A percentile compares a stretch with the other conserved stretches of the same genome.
phyloP scores from a whole-genome alignment of 768 basidiomycete species.

The Termitomyces sp. region DNA sequence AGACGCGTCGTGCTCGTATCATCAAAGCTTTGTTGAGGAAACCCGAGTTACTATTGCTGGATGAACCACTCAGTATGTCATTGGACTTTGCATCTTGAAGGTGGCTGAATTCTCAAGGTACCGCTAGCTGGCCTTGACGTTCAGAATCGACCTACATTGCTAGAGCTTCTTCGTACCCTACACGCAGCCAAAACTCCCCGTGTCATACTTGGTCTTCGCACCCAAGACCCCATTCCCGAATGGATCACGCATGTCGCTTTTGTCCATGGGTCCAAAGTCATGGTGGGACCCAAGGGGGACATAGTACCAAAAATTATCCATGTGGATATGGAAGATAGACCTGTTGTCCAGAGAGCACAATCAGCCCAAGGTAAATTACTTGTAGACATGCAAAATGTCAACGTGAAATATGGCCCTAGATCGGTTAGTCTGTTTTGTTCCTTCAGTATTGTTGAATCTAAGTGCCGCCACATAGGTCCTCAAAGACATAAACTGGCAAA shows the following conservation, averaged over 20 bases:
- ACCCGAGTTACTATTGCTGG: slow-evolving; percentile 77
- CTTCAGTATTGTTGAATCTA: not conserved
- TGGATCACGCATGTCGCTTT: slow-evolving; percentile 68
- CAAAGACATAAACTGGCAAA: slow-evolving; percentile 73
- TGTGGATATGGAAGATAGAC: not conserved
- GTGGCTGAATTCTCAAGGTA: not conserved
- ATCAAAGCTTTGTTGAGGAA: slow-evolving; percentile 64
- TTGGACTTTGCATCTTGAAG: not conserved
- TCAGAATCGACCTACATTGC: slow-evolving; percentile 47
- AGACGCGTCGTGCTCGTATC: slow-evolving; percentile 84
- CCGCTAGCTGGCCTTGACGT: slow-evolving; percentile 73
- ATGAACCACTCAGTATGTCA: slow-evolving; percentile 81
- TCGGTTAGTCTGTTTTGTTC: slow-evolving; percentile 31
- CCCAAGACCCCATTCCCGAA: slow-evolving; percentile 66
- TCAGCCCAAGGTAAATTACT: slow-evolving; percentile 23
- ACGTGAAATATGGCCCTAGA: slow-evolving; percentile 64
- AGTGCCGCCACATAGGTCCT: slow-evolving; percentile 50
- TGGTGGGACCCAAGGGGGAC: slow-evolving; percentile 44
- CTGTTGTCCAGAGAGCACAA: not conserved
- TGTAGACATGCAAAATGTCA: slow-evolving; percentile 60
- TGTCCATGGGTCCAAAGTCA: slow-evolving; percentile 41
- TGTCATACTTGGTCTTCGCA: slow-evolving; percentile 40
- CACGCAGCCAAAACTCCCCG: slow-evolving; percentile 16
- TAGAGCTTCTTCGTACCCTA: slow-evolving; percentile 30
- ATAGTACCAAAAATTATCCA: slow-evolving; percentile 23